A percentile compares a stretch with the other conserved stretches of the same genome.
Evolutionary conservation across 176 grass and related monocot species (phyloP).

Genomic region (Eremochloa ophiuroides): DNA sequence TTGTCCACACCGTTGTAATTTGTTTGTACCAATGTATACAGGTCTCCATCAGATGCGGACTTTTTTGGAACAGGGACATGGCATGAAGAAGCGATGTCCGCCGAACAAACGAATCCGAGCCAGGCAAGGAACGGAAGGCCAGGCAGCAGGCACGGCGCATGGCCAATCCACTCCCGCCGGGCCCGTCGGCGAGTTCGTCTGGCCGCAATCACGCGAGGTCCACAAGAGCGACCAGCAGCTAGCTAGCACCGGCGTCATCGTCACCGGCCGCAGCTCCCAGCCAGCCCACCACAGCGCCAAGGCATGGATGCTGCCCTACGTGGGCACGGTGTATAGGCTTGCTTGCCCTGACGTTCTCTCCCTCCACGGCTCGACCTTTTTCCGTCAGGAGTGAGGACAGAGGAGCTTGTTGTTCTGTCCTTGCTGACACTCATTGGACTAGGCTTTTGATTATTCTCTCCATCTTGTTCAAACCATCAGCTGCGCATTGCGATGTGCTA

Average conservation of each 20-base stretch:
- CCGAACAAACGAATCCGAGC: neutral
- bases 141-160: neutral
- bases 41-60: neutral
- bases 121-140: constrained; percentile 22
- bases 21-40: neutral
- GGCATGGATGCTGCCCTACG: neutral
- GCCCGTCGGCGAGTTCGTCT: neutral
- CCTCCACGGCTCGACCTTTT: no score
- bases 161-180: neutral
- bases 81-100: no score
- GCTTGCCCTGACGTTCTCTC: neutral
- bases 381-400: no score
- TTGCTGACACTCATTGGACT: no score
- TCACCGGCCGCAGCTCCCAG: neutral
- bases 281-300: neutral
- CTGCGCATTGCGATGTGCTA: no score
- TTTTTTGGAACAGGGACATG: neutral
- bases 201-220: neutral
- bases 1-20: neutral
- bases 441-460: no score
- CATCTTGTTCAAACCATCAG: no score
- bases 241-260: neutral
- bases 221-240: neutral
- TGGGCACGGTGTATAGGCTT: constrained; percentile 13
- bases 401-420: no score